Base-by-base conservation (phyloP, 495 filamentous ascomycete species). In the Thozetella sp. region DNA sequence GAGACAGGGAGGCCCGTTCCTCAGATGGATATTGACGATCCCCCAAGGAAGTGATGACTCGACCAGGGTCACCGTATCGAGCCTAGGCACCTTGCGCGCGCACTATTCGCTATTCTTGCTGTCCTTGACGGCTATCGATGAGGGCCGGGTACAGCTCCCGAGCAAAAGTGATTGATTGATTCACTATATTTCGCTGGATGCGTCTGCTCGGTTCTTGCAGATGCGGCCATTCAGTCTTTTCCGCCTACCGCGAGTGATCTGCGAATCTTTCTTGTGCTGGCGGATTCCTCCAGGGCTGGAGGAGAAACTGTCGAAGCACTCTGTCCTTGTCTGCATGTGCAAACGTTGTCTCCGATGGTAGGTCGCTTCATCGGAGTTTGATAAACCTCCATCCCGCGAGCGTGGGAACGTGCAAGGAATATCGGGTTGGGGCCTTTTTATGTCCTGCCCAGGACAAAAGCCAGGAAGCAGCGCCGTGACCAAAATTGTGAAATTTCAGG, bases 391-490 rank as follows among this genome's bases (percentile, higher is more conserved):
- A 54, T 27, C 52, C 20, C n/a, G 23, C 17, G 17, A n/a, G n/a
- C n/a, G n/a, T n/a, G 2, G 27, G 24, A 12, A 6, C 24, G 25
- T 54, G 52, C 52, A 19, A 34, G 51, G 23, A 20, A 30, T 45
- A 58, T 50, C 48, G 24, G 27, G 23, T 51, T 3, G 15, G 56
- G 62, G 71, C 73, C 71, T 73, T 74, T 74, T 76, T 54, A 66
- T 22, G 64, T 67, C 64, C 55, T 70, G 64, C 67, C 60, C 62
- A 70, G 67, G 64, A 70, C 67, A 54, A 63, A 20, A 22, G 2
- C 25, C 25, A 11, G 24, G 50, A 57, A 24, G 17, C 43, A 19
- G 43, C n/a, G 20, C 43, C 43, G 25, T 25, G 2, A 20, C 24
- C 22, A 43, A 57, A 26, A 22, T 57, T 22, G 13, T 12, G 22